Evolutionary conservation across 2,329 filamentous ascomycete genomes (phyloP), one percentile per base, ranked within the genome.

Genomic region (Hypoxylon sp.): DNA sequence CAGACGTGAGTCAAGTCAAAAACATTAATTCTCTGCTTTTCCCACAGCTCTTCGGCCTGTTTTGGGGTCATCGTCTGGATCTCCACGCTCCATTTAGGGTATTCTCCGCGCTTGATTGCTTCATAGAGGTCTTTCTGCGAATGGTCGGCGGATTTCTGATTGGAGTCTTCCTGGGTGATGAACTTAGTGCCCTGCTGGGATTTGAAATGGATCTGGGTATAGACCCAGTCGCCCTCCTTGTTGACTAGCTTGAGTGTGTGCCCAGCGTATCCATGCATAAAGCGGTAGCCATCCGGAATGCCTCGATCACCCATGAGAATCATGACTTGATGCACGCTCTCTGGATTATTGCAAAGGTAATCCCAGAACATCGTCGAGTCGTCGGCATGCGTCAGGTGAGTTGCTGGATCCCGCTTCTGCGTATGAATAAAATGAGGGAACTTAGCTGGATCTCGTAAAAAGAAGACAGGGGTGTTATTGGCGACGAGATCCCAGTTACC

Each of bases 401-500:
- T 92, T 67, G 87, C 83, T 0, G 91, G 91, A 77, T 93, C 84
- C 44, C 89, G 84, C 83, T 93, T 93, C 78, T 93, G 91, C 1
- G 90, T 91, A 80, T 92, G 90, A 67, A 92, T 92, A 77, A 93
- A 89, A 73, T 89, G 80, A 28, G 90, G 90, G 79, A 92, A 93
- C 75, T 93, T 92, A 72, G 85, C 84, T 1, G 91, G 89, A 70
- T 93, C 91, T 36, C 91, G 83, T 20, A 93, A 72, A 81, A 93
- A 93, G 82, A 93, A 94, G 18, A 93, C 83, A 1, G 91, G 91
- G 0, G 89, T 93, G 78, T 93, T 92, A 80, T 91, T 92, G 75
- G 86, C 89, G 18, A 92, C 89, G 82, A 89, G 87, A 75, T 93
- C 90, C 85, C 86, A 91, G 74, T 91, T 91, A 50, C 89, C 90